Percentiles rank a stretch among this genome's conserved stretches.
These are phyloP conservation scores for Centrapalus pauciflorus DNA, from an alignment of 129 eudicot species.

Conservation along the genomic window DNA sequence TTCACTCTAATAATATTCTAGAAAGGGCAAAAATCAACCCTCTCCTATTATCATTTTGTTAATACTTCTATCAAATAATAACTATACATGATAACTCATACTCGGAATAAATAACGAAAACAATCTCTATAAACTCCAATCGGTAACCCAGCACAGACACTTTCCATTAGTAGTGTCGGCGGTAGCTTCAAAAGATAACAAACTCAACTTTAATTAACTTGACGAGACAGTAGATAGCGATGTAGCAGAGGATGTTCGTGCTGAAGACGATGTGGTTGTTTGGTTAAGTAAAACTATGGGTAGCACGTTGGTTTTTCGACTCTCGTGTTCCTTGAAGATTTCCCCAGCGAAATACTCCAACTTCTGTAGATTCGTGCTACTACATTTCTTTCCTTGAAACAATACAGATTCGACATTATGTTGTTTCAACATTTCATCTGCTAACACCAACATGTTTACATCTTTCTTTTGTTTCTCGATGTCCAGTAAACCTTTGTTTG, in stretches of 20 bases:
- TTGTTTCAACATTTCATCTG: conserved; percentile 27
- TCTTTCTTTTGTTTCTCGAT: not conserved
- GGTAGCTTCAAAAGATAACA: conserved; percentile 1
- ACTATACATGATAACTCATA: conserved; percentile 16
- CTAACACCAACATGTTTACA: not conserved
- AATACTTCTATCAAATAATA: conserved; percentile 3
- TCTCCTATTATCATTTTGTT: not conserved
- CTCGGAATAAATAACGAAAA: not conserved
- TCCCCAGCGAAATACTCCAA: conserved; percentile 12
- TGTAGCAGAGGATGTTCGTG: conserved; percentile 58
- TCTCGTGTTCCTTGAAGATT: conserved; percentile 16
- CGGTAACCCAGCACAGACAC: conserved; percentile 19
- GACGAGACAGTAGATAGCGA: conserved; percentile 44
- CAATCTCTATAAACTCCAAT: not conserved
- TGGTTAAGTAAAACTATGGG: conserved; percentile 22
- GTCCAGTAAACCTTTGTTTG: conserved; percentile 13
- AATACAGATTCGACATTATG: conserved; percentile 21
- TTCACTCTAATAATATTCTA: conserved; percentile 10
- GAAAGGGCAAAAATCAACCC: conserved; percentile 13
- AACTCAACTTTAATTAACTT: conserved; percentile 3
- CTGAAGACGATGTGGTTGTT: conserved; percentile 32
- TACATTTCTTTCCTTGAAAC: conserved; percentile 21
- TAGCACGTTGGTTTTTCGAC: conserved; percentile 12
- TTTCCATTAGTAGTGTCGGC: conserved; percentile 20
- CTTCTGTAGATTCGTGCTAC: conserved; percentile 14